Evolutionary conservation across 2,329 filamentous ascomycete species (phyloP).

Genomic region (Cryphonectria nitschkei): DNA sequence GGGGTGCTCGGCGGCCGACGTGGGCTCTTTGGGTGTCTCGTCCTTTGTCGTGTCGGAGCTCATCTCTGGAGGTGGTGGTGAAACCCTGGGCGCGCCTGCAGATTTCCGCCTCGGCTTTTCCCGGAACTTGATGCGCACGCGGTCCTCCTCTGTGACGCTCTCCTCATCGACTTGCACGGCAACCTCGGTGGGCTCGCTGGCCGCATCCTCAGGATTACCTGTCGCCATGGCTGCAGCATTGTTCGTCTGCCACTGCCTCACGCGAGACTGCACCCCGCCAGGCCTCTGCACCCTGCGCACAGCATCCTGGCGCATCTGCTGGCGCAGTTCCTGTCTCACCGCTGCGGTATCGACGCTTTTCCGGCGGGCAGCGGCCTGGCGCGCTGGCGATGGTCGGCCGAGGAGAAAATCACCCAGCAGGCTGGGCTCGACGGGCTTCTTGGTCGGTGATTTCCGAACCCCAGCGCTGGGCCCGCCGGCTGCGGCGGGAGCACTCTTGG

Average conservation of each 20-base stretch:
- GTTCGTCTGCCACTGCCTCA: conserved; percentile 82
- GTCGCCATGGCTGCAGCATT: conserved; percentile 67
- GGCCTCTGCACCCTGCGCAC: conserved; percentile 64
- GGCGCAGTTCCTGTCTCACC: conserved; percentile 57
- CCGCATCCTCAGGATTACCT: conserved; percentile 54
- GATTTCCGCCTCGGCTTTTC: conserved; percentile 45
- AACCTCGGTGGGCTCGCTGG: conserved; percentile 63
- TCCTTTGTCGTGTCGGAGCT: conserved; percentile 33
- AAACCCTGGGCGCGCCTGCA: conserved; percentile 33
- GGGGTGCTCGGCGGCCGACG: conserved; percentile 47
- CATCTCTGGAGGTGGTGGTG: conserved; percentile 33
- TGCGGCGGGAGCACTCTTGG: conserved; percentile 49
- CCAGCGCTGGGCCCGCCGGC: conserved; percentile 33
- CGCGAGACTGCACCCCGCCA: conserved; percentile 74
- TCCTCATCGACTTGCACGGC: conserved; percentile 62
- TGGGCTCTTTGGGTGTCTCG: conserved; percentile 31
- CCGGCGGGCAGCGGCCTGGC: conserved; percentile 51
- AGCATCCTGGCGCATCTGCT: conserved; percentile 62
- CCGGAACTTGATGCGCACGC: conserved; percentile 59
- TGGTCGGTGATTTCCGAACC: conserved; percentile 37
- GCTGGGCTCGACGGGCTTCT: conserved; percentile 50
- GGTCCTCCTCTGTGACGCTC: conserved; percentile 65
- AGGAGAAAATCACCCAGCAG: conserved; percentile 61
- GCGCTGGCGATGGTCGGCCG: conserved; percentile 59
- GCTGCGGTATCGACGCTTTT: conserved; percentile 59